phyloP scores from a whole-genome alignment of 2,329 filamentous ascomycete genomes.

The Colletotrichum sp. region DNA sequence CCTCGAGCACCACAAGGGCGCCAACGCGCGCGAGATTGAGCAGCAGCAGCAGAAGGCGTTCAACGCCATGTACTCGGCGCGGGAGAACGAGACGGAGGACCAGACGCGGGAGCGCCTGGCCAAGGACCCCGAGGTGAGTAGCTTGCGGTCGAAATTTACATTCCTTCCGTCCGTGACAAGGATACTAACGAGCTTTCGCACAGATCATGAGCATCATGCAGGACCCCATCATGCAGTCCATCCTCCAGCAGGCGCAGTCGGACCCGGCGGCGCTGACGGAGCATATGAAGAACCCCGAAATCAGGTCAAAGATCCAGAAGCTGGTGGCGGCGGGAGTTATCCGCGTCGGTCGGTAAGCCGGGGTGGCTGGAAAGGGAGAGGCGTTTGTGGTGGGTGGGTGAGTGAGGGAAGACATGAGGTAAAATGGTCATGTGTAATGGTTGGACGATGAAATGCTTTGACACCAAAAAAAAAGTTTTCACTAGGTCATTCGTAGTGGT shows the following conservation, averaged over 20 bases:
- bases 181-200: neutral
- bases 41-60: slow-evolving; percentile 93
- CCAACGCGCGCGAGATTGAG: slow-evolving; percentile 90
- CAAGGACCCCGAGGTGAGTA: slow-evolving; percentile 85
- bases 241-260: slow-evolving; percentile 93
- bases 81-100: slow-evolving; percentile 94
- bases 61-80: slow-evolving; percentile 85
- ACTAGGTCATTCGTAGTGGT: slow-evolving; percentile 21
- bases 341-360: slow-evolving; percentile 63
- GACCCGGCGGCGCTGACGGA: slow-evolving; percentile 93
- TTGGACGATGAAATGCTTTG: slow-evolving; percentile 20
- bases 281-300: slow-evolving; percentile 92
- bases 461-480: neutral
- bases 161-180: neutral
- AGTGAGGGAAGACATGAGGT: neutral
- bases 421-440: slow-evolving; percentile 21
- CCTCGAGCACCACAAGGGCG: slow-evolving; percentile 68
- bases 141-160: slow-evolving; percentile 30
- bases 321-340: slow-evolving; percentile 93
- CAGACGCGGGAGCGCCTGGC: slow-evolving; percentile 91
- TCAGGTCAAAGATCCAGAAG: slow-evolving; percentile 92
- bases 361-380: neutral
- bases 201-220: slow-evolving; percentile 89
- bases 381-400: neutral
- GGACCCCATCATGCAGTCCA: slow-evolving; percentile 97